Evolutionary conservation across 2,329 filamentous ascomycete species (phyloP).

Genomic region (Diaporthe nobilis): DNA sequence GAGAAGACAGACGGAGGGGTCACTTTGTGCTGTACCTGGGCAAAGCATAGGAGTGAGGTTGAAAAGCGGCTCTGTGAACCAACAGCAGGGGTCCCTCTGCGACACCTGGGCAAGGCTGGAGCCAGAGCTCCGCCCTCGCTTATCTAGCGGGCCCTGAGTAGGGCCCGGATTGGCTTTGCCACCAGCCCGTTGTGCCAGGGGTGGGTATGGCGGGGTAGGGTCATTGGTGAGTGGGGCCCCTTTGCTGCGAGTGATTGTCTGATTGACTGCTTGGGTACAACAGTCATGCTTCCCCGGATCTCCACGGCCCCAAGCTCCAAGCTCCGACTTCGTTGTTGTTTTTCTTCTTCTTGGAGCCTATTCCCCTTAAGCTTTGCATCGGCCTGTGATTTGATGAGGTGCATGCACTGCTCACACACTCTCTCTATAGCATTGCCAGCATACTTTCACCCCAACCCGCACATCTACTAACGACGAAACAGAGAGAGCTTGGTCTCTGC

Average conservation of each 20-base stretch:
- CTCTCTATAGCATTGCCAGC: background rate
- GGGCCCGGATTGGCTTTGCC: slow-evolving; percentile 11
- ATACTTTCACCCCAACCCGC: background rate
- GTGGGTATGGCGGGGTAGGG: slow-evolving; percentile 23
- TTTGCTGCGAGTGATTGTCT: slow-evolving; percentile 9
- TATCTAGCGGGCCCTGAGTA: background rate
- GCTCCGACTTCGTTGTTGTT: background rate
- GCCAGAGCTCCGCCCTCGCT: slow-evolving; percentile 19
- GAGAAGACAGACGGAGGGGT: background rate
- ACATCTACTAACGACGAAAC: background rate
- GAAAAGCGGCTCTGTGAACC: slow-evolving; percentile 15
- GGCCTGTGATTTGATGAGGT: background rate
- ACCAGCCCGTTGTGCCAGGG: background rate
- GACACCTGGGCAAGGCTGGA: background rate
- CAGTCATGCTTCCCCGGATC: slow-evolving; percentile 27
- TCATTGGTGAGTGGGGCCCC: background rate
- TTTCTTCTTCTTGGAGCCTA: background rate
- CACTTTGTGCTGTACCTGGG: slow-evolving; percentile 6
- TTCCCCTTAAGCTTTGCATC: slow-evolving; percentile 19
- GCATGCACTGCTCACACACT: background rate
- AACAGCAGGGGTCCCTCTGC: slow-evolving; percentile 2
- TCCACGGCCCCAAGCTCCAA: slow-evolving; percentile 15
- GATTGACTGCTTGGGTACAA: slow-evolving; percentile 20
- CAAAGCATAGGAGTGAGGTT: slow-evolving; percentile 12
- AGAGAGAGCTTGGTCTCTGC: slow-evolving; percentile 2